A percentile compares a stretch with the other conserved stretches of the same genome.
Evolutionary conservation across 495 filamentous ascomycete species (phyloP).

Genomic region (Melanomma pulvis-pyrius): DNA sequence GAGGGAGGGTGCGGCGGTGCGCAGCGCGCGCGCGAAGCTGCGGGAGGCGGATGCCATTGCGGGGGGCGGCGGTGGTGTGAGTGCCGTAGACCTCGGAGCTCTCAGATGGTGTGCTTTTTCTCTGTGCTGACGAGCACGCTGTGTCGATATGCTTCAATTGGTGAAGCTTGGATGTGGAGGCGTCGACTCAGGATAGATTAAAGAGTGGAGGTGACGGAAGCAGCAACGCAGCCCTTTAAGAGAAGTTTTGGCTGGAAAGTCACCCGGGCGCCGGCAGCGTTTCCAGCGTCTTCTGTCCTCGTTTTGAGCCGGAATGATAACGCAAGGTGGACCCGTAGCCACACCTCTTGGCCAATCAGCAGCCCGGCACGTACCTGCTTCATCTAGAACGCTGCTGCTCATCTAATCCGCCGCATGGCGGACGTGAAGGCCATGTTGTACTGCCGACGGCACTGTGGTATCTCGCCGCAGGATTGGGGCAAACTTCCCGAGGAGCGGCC

Average conservation of each 20-base stretch:
- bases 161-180: background rate
- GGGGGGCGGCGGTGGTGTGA: background rate
- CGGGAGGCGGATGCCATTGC: slow-evolving; percentile 34
- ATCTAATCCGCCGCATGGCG: slow-evolving; percentile 19
- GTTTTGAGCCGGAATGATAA: slow-evolving; percentile 9
- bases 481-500: background rate
- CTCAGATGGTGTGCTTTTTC: slow-evolving; percentile 11
- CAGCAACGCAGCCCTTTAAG: background rate
- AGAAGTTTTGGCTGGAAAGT: background rate
- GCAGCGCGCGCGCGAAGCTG: slow-evolving; percentile 33
- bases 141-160: background rate
- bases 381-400: slow-evolving; percentile 31
- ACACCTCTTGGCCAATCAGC: slow-evolving; percentile 13
- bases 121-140: slow-evolving; percentile 2
- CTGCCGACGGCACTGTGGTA: background rate
- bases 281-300: slow-evolving; percentile 3
- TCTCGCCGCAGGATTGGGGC: too few relatives aligned
- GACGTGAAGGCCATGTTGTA: background rate
- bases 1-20: slow-evolving; percentile 30
- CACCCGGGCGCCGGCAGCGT: slow-evolving; percentile 2
- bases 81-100: background rate
- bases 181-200: slow-evolving; percentile 6
- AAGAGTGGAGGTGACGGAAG: background rate
- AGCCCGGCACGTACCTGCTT: background rate
- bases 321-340: slow-evolving; percentile 4